Conservation (phyloP, 2,329 filamentous ascomycete species). For the Talaromyces amestolkiae region DNA sequence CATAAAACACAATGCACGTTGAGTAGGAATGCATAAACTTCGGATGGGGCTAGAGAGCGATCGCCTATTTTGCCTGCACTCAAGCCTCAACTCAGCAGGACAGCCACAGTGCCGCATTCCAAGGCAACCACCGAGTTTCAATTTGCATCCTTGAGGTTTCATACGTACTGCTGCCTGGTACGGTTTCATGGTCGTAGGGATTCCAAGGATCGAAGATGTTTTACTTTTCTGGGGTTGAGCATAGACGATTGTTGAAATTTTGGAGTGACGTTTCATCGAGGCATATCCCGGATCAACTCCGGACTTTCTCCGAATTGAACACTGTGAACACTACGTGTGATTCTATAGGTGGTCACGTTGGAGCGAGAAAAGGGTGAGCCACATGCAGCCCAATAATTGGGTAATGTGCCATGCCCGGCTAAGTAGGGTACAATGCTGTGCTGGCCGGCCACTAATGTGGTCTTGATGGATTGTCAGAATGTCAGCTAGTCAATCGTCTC, state of each 20-base stretch:
- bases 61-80: neutral
- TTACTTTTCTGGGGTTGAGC: neutral
- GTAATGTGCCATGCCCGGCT: neutral
- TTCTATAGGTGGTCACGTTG: neutral
- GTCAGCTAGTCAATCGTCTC: neutral
- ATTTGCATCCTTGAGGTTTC: neutral
- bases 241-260: neutral
- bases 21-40: neutral
- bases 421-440: neutral
- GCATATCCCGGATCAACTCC: neutral
- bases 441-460: neutral
- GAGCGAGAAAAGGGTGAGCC: neutral
- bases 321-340: neutral
- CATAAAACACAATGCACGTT: neutral
- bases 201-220: neutral
- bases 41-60: neutral
- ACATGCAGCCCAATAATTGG: constrained; percentile 5
- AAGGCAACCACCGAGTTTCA: neutral
- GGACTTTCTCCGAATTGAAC: neutral
- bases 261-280: neutral
- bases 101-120: neutral
- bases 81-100: neutral
- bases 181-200: neutral
- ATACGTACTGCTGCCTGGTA: neutral
- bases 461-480: neutral